Evolutionary conservation across 2,329 filamentous ascomycete species (phyloP).

Genomic region (Chrysosporium queenslandicum): DNA sequence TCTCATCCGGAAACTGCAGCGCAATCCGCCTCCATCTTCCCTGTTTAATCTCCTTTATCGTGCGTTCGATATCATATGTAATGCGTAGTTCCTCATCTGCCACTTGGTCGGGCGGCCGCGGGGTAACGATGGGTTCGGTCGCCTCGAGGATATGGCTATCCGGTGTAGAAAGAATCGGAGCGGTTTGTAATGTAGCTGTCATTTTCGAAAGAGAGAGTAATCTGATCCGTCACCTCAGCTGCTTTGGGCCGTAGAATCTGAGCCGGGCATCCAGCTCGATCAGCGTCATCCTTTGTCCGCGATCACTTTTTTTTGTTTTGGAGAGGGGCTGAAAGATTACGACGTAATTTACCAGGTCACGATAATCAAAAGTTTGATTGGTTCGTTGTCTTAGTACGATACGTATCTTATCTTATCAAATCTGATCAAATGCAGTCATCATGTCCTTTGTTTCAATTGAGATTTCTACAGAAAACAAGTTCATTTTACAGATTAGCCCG

Average conservation of each 20-base stretch:
- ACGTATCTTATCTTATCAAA: constrained; percentile 12
- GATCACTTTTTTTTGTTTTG: neutral
- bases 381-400: too few species aligned
- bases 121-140: constrained; percentile 35
- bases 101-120: constrained; percentile 19
- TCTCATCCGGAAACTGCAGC: constrained; percentile 89
- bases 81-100: constrained; percentile 60
- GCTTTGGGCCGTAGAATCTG: neutral
- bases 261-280: neutral
- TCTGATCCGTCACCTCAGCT: neutral
- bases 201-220: neutral
- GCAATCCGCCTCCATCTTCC: constrained; percentile 68
- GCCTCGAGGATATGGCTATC: constrained; percentile 52
- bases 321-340: neutral
- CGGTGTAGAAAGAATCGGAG: constrained; percentile 54
- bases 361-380: neutral
- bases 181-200: constrained; percentile 29
- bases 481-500: constrained; percentile 40
- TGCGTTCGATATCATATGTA: constrained; percentile 78
- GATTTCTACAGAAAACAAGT: neutral
- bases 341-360: neutral
- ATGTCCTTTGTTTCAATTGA: neutral
- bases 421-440: too few species aligned
- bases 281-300: neutral
- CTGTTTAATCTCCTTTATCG: constrained; percentile 61